Percentiles rank a stretch among this genome's conserved stretches.
phyloP scores from a whole-genome alignment of 2,329 filamentous ascomycete genomes.

The Penicillium sp. region DNA sequence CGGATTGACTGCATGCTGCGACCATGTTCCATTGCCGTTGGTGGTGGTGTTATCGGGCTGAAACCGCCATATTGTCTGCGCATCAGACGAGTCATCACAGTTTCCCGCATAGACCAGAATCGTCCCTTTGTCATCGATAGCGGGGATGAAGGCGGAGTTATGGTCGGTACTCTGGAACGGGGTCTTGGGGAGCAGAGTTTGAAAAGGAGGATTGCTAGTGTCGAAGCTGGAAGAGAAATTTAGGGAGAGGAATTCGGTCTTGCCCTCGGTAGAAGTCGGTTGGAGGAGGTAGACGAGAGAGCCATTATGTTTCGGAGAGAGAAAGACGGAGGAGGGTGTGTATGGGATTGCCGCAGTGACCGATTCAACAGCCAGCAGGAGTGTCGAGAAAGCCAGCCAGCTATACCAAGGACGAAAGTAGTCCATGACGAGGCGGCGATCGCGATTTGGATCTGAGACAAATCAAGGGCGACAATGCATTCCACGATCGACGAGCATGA shows the following conservation, averaged over 20 bases:
- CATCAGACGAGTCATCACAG: constrained; percentile 53
- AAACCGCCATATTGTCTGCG: constrained; percentile 63
- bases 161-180: constrained; percentile 37
- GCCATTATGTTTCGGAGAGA: constrained; percentile 46
- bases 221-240: constrained; percentile 57
- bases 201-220: constrained; percentile 39
- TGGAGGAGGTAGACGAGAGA: constrained; percentile 65
- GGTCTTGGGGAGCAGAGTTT: constrained; percentile 23
- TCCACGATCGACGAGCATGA: constrained; percentile 24
- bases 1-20: constrained; percentile 36
- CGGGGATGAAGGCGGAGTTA: constrained; percentile 62
- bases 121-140: constrained; percentile 61
- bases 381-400: constrained; percentile 9
- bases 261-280: constrained; percentile 44
- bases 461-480: constrained; percentile 19
- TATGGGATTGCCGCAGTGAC: constrained; percentile 58
- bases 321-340: constrained; percentile 67
- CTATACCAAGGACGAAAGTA: constrained; percentile 2
- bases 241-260: constrained; percentile 56
- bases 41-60: constrained; percentile 41
- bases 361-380: constrained; percentile 19
- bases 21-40: constrained; percentile 53
- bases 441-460: constrained; percentile 21
- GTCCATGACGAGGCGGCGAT: constrained; percentile 11
- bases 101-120: constrained; percentile 69